These are phyloP conservation scores for Auriscalpium orientale DNA, from an alignment of 768 basidiomycete genomes.

Conservation along the genomic window DNA sequence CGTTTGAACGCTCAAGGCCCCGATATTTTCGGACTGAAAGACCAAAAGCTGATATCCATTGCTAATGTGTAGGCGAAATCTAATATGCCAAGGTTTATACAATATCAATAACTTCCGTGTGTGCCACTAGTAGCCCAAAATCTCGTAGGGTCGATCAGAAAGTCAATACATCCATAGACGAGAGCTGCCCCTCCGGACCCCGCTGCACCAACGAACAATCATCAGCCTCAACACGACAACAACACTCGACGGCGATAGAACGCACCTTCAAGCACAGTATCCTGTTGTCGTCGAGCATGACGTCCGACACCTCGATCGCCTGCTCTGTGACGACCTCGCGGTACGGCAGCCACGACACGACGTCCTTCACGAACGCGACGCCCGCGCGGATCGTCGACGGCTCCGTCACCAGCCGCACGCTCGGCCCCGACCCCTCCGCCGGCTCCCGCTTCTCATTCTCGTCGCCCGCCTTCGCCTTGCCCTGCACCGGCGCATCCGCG, in stretches of 20 bases:
- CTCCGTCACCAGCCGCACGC: constrained; percentile 28
- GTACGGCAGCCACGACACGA: constrained; percentile 43
- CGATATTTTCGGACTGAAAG: too few relatives aligned
- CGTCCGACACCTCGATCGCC: constrained; percentile 42
- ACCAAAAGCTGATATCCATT: too few relatives aligned
- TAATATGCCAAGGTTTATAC: too few relatives aligned
- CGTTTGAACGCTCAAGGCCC: too few relatives aligned
- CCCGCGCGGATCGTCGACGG: constrained; percentile 35
- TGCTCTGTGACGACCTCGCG: constrained; percentile 43
- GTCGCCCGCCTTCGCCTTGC: neutral
- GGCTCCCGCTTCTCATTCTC: constrained; percentile 7
- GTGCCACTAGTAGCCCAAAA: too few relatives aligned
- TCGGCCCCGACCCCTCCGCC: neutral
- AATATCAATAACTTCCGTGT: too few relatives aligned
- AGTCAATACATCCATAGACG: neutral
- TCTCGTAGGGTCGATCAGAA: neutral
- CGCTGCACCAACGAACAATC: neutral
- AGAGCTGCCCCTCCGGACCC: neutral
- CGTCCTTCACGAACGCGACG: constrained; percentile 40
- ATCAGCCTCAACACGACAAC: neutral
- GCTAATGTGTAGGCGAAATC: too few relatives aligned
- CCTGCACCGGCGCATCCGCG: neutral
- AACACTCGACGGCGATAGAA: neutral
- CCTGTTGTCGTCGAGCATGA: constrained; percentile 50
- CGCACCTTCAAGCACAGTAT: constrained; percentile 41